Base-by-base conservation (phyloP, 371 early-diverging fungal genomes). In the Mucor circinelloides region DNA sequence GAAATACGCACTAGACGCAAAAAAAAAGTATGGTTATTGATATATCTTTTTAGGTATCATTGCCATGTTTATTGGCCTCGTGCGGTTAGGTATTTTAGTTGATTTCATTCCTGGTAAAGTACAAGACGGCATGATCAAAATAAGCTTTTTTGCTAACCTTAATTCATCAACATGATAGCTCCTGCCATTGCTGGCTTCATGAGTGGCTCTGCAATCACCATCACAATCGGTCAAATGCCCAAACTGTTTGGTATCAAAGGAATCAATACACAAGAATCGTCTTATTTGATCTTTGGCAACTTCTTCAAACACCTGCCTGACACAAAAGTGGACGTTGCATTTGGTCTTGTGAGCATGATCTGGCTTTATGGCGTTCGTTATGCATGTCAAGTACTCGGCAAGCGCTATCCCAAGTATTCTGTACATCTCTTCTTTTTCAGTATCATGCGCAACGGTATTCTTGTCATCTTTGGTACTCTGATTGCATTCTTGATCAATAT, bases 31-130 rank as follows among this genome's bases (percentile, higher is more conserved):
- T 36, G 13, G 6, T 12, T 10, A 36, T 12, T 36, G 13, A 36
- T 15, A 36, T 36, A 15, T 1, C 2, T 36, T 36, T 36, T 1
- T 9, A 32, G 89, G 93, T 12, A 71, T 90, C 36, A 70, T 93
- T 40, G 80, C 89, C 56, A 76, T 89, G 52, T 77, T 81, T 32
- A 75, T 96, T 42, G 94, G 95, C 19, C 74, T 93, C 10, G 73
- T 94, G 28, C 88, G 93, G 4, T 75, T 95, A 13, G 95, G 95
- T n/a, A 86, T 93, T 56, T 63, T 96, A 15, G 90, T 95, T 19
- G 95, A 95, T 71, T 93, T 95, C 71, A 93, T 95, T 62, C 91
- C 97, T 1, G 76, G 70, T 62, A 62, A 50, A 30, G 3, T 15
- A 46, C 1, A 60, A 44, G 8, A 27, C n/a, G 3, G 25, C 50